These are phyloP conservation scores for Smittium mucronatum DNA, from an alignment of 371 early-diverging fungal genomes.

Conservation along the genomic window DNA sequence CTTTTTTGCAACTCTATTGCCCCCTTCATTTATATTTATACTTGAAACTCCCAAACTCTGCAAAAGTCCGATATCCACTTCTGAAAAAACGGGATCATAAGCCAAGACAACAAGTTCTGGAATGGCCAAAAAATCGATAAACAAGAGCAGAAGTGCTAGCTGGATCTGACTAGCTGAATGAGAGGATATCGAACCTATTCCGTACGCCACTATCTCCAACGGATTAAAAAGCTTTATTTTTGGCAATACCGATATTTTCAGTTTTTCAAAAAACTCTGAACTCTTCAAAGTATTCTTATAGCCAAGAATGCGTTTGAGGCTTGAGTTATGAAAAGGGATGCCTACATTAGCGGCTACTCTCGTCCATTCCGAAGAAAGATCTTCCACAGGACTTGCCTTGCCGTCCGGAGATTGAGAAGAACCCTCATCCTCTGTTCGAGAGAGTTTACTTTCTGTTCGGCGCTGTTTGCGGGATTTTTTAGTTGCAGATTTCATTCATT, in stretches of 20 bases:
- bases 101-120: constrained; percentile 15
- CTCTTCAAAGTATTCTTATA: too few species aligned
- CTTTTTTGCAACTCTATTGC: constrained; percentile 12
- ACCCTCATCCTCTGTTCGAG: too few species aligned
- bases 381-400: too few species aligned
- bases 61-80: constrained; percentile 18
- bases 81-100: constrained; percentile 30
- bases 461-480: too few species aligned
- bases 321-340: too few species aligned
- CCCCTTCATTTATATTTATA: constrained; percentile 30
- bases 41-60: constrained; percentile 12
- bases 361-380: too few species aligned
- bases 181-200: constrained; percentile 25
- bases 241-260: background rate
- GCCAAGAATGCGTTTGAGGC: too few species aligned
- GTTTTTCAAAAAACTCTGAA: background rate
- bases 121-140: constrained; percentile 16
- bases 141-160: constrained; percentile 25
- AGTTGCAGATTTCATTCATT: too few species aligned
- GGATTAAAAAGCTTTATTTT: constrained; percentile 18
- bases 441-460: too few species aligned
- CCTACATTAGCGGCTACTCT: too few species aligned
- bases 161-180: constrained; percentile 29
- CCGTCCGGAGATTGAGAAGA: too few species aligned
- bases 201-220: constrained; percentile 32